Evolutionary conservation across 352 stramenopile species (phyloP), one percentile per base, ranked within the genome.

Genomic region (Globisporangium middletonii): DNA sequence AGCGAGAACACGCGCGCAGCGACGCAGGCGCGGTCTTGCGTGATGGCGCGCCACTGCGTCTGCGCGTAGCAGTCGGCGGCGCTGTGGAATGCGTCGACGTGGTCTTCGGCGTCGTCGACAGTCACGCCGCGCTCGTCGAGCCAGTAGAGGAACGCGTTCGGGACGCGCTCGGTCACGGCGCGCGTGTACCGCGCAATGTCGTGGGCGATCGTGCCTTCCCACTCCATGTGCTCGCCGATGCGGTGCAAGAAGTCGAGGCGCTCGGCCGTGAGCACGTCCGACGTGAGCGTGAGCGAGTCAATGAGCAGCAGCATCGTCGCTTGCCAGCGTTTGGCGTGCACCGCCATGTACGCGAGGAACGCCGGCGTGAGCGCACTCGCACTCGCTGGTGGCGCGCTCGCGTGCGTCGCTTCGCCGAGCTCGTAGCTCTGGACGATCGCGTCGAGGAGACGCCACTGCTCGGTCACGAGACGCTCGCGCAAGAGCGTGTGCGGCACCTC

Each of bases 161-260:
- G 82, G 57, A 78, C 75, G 30, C 72, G 64, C 61, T 91, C 82
- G 3, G 68, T 82, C 38, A 75, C 59, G 33, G 85, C 78, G 19
- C 84, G 84, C 11, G 65, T 60, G 59, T 82, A 92, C 11, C 84
- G 78, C 12, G 84, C 81, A 23, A 91, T 60, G 47, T 94, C 84
- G 62, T 92, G 84, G 23, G 84, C 82, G 44, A 94, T 76, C 50
- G 81, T 91, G 56, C 82, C 84, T 65, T 94, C 79, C 79, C 82
- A 94, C 65, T 92, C 82, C 70, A 94, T 86, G 72, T 90, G 89
- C 65, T 84, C 81, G 53, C 84, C 84, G 19, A 91, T 85, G 28
- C 68, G 72, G 49, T 67, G 63, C 30, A 94, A 63, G 50, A 84
- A 86, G 42, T 80, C 67, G 30, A 94, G 71, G 1, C 75, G 76